phyloP scores from a whole-genome alignment of 306 rosid genomes.

The Aeschynomene evenia region DNA sequence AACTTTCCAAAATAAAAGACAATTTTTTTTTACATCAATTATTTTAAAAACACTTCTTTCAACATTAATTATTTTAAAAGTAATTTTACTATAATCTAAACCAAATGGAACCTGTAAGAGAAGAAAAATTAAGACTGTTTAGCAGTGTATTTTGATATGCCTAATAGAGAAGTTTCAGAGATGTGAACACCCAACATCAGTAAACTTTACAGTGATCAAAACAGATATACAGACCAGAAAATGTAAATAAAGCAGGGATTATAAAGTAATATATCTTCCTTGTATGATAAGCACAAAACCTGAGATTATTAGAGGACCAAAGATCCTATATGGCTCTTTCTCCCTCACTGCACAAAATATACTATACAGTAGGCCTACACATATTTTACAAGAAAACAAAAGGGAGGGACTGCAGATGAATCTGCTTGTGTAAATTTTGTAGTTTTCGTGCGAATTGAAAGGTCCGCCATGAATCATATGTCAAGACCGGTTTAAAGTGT shows the following conservation, averaged over 20 bases:
- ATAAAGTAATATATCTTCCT: slow-evolving; percentile 33
- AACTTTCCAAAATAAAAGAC: too few relatives aligned
- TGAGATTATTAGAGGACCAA: slow-evolving; percentile 42
- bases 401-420: slow-evolving; percentile 36
- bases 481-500: slow-evolving; percentile 29
- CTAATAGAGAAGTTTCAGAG: not conserved
- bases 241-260: slow-evolving; percentile 3
- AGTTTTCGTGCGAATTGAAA: slow-evolving; percentile 41
- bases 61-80: too few relatives aligned
- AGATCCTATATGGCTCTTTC: slow-evolving; percentile 42
- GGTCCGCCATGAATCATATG: slow-evolving; percentile 36
- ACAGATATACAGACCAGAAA: not conserved
- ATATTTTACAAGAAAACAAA: slow-evolving; percentile 42
- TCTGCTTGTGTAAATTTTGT: slow-evolving; percentile 44
- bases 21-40: too few relatives aligned
- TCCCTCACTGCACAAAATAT: slow-evolving; percentile 46
- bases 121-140: not conserved
- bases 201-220: slow-evolving; percentile 13
- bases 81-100: too few relatives aligned
- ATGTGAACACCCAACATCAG: not conserved
- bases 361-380: slow-evolving; percentile 64
- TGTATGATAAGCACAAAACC: slow-evolving; percentile 42
- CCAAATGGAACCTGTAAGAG: not conserved
- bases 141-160: not conserved
- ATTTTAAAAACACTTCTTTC: too few relatives aligned